Percentiles rank a stretch among this genome's conserved stretches.
Conservation (phyloP, 2,329 filamentous ascomycete species). For the Pyricularia pennisetigena region DNA sequence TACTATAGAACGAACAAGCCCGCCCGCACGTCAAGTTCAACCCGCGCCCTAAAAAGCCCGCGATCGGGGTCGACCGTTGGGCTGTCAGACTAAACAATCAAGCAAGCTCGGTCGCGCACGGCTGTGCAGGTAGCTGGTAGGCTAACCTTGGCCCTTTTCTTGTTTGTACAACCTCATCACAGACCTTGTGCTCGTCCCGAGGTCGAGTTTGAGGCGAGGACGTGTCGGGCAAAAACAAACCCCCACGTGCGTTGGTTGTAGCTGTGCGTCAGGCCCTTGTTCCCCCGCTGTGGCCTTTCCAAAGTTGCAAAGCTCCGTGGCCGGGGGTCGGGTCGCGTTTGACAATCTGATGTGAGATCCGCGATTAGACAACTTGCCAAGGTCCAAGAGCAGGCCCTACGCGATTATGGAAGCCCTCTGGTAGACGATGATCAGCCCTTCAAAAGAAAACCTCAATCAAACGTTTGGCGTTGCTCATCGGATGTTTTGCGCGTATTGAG, state of each 20-base stretch:
- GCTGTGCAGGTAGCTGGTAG: neutral
- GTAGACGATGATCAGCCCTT: neutral
- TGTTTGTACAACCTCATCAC: neutral
- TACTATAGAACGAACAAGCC: neutral
- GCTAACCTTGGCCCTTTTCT: neutral
- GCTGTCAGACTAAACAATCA: neutral
- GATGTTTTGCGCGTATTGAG: neutral
- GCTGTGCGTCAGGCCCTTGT: neutral
- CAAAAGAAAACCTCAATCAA: neutral
- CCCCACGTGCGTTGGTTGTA: neutral
- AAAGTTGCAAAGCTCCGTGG: neutral
- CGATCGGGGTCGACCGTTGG: neutral
- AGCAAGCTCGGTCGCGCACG: neutral
- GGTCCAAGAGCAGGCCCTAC: neutral
- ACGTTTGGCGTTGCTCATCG: neutral
- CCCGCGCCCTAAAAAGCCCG: neutral
- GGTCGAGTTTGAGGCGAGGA: too few species aligned
- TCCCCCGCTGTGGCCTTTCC: neutral
- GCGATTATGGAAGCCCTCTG: neutral
- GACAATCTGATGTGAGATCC: neutral
- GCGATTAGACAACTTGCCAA: neutral
- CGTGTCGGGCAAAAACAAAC: neutral
- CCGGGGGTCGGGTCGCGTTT: neutral
- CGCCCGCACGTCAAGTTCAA: neutral
- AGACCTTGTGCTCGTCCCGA: neutral